A percentile compares a stretch with the other conserved stretches of the same genome.
These are phyloP conservation scores for Fraxinus excelsior DNA, from an alignment of 257 asterid genomes.

Conservation along the genomic window DNA sequence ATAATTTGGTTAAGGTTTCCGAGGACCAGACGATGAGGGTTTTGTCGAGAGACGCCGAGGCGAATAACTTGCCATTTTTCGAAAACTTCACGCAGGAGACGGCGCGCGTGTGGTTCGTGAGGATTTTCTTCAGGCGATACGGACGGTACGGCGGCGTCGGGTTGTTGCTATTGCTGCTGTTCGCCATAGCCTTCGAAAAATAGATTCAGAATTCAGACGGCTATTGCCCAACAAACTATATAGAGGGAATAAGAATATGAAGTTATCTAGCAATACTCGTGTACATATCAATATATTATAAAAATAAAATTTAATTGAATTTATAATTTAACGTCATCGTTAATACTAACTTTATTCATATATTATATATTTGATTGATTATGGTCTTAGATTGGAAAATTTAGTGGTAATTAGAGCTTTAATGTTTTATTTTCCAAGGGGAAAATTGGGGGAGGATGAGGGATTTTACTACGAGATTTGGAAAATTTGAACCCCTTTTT, in stretches of 20 bases:
- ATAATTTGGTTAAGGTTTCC: constrained; percentile 57
- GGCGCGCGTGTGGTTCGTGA: constrained; percentile 61
- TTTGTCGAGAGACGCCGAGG: constrained; percentile 85
- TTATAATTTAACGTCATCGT: no score
- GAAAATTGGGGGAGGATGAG: not conserved
- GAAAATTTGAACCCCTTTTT: no score
- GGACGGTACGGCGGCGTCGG: constrained; percentile 19
- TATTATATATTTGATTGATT: not conserved
- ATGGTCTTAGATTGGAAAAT: not conserved
- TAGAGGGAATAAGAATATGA: no score
- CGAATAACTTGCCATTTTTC: constrained; percentile 71
- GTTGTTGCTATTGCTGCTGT: not conserved
- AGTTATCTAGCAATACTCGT: no score
- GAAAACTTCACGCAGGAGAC: constrained; percentile 77
- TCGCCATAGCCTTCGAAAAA: not conserved
- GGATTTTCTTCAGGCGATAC: constrained; percentile 59
- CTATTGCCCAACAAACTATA: not conserved
- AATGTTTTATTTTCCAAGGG: not conserved
- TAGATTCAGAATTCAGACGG: not conserved
- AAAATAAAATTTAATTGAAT: no score
- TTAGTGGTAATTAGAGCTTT: not conserved
- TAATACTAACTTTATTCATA: not conserved
- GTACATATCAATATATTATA: no score
- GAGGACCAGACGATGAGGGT: constrained; percentile 82
- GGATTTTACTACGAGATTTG: no score